Evolutionary conservation across 139 green algal genomes (phyloP).

Genomic region (Coccomyxa sp.): DNA sequence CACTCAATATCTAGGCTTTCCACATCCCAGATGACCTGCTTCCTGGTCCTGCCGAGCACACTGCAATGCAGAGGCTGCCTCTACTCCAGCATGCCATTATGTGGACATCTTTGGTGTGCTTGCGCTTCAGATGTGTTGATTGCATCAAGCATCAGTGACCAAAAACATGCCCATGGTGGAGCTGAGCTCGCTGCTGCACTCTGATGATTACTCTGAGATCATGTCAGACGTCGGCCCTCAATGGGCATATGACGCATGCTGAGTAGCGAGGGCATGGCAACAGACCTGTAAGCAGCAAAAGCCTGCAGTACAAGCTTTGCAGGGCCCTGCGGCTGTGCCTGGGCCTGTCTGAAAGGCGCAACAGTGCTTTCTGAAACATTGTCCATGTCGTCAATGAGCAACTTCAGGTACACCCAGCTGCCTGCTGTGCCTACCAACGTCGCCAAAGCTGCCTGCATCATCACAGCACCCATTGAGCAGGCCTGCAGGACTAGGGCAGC

Average conservation of each 20-base stretch:
- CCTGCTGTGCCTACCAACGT: background rate
- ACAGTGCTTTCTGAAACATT: background rate
- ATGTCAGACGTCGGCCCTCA: too few species aligned
- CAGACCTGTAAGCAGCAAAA: background rate
- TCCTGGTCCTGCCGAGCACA: background rate
- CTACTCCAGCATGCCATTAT: too few species aligned
- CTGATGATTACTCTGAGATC: background rate
- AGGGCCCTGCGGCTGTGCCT: background rate
- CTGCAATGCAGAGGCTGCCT: too few species aligned
- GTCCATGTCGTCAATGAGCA: background rate
- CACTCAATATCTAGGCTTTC: background rate
- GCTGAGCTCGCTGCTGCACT: too few species aligned
- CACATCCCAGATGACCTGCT: background rate
- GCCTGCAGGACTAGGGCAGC: background rate
- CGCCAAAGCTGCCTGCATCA: background rate
- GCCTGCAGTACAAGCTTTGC: background rate
- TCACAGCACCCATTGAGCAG: background rate
- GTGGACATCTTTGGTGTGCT: too few species aligned
- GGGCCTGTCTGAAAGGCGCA: background rate
- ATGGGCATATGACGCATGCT: too few species aligned
- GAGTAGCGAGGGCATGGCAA: too few species aligned
- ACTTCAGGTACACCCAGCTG: background rate
- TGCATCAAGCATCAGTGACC: too few species aligned
- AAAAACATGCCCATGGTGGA: too few species aligned
- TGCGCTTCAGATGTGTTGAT: too few species aligned